phyloP scores from a whole-genome alignment of 345 rosid genomes.

The Gossypium thurberi region DNA sequence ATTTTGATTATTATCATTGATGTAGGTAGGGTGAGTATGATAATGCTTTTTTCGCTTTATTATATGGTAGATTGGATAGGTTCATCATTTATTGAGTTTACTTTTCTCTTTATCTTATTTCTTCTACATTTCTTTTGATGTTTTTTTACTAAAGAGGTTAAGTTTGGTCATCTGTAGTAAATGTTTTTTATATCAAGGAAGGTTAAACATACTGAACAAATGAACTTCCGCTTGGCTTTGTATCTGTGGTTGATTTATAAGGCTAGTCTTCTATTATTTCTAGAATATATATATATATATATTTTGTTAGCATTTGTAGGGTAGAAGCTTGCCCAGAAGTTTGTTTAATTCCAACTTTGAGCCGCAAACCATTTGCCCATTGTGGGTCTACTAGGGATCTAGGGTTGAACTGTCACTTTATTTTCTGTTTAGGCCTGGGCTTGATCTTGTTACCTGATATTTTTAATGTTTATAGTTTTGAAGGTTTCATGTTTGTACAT shows the following conservation, averaged over 20 bases:
- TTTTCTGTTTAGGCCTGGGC: background rate
- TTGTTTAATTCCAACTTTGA: background rate
- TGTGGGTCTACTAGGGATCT: background rate
- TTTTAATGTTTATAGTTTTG: background rate
- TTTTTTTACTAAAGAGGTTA: background rate
- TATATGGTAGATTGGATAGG: background rate
- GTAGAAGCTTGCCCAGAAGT: background rate
- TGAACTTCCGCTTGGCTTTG: background rate
- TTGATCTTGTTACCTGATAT: background rate
- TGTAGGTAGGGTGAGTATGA: background rate
- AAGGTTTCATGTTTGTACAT: background rate
- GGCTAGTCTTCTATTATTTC: slow-evolving; percentile 1
- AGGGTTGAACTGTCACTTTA: background rate
- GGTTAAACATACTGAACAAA: background rate
- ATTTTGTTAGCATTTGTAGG: background rate
- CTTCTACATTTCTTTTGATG: background rate
- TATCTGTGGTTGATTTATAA: background rate
- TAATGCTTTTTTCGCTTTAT: background rate
- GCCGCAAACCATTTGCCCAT: background rate
- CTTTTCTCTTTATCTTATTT: background rate
- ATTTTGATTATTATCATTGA: background rate
- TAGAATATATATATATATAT: background rate
- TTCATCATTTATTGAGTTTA: background rate
- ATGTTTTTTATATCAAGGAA: background rate
- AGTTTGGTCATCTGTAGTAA: background rate